Percentiles rank a stretch among this genome's conserved stretches.
Evolutionary conservation across 345 rosid species (phyloP).

Genomic region (Crucihimalaya himalaica): DNA sequence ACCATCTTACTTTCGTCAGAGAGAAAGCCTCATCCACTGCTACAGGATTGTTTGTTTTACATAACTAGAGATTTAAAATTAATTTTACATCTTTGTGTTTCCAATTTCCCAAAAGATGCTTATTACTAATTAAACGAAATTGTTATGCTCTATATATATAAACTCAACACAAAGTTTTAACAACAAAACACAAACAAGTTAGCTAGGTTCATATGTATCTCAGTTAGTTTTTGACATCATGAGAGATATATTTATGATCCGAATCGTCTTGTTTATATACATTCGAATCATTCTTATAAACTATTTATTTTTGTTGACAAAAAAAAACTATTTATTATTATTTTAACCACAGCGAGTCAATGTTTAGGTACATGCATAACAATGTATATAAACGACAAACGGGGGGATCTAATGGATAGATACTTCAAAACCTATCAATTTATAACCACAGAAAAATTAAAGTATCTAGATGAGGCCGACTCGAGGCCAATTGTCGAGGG

Average conservation of each 20-base stretch:
- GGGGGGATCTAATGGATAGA: constrained; percentile 10
- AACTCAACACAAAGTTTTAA: neutral
- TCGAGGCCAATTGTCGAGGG: neutral
- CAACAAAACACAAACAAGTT: neutral
- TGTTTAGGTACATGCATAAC: neutral
- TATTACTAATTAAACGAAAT: neutral
- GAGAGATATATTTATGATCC: neutral
- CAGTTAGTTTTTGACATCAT: neutral
- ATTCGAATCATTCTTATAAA: neutral
- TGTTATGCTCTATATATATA: neutral
- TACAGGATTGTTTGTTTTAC: neutral
- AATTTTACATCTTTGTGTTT: no score
- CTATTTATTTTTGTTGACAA: no score
- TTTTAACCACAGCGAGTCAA: neutral
- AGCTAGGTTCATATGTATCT: neutral
- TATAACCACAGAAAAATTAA: constrained; percentile 9
- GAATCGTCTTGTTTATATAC: neutral
- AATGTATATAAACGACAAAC: constrained; percentile 4
- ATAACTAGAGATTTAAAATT: neutral
- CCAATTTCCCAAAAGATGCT: no score
- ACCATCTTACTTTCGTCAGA: neutral
- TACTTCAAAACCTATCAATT: constrained; percentile 14
- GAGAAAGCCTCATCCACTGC: neutral
- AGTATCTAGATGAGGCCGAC: constrained; percentile 12
- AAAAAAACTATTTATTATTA: neutral